Evolutionary conservation across 2,329 filamentous ascomycete genomes (phyloP).

Genomic region (Trichoderma brevicompactum): DNA sequence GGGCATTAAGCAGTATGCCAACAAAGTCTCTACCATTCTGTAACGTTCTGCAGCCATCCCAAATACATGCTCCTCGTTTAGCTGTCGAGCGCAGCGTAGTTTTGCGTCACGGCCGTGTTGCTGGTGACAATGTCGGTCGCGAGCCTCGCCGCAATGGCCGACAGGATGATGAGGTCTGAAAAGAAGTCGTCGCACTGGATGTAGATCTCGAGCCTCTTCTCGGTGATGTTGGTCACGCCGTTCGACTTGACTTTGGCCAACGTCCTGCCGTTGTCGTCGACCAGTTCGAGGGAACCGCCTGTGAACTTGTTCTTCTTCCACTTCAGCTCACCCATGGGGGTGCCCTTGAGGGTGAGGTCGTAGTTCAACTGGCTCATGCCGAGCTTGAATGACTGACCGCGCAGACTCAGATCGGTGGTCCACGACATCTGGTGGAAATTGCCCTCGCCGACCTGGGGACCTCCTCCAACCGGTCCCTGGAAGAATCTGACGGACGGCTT

Average conservation of each 20-base stretch:
- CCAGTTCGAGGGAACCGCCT: slow-evolving; percentile 30
- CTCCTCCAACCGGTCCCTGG: slow-evolving; percentile 29
- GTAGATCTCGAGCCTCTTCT: slow-evolving; percentile 34
- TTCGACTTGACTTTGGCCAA: slow-evolving; percentile 34
- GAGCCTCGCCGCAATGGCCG: slow-evolving; percentile 3
- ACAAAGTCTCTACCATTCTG: too few species aligned
- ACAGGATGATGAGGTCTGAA: slow-evolving; percentile 33
- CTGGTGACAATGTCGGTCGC: background rate
- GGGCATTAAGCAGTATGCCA: too few species aligned
- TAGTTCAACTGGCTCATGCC: slow-evolving; percentile 31
- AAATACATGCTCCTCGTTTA: too few species aligned
- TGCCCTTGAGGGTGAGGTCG: slow-evolving; percentile 31
- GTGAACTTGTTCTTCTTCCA: slow-evolving; percentile 36
- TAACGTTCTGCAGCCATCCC: too few species aligned
- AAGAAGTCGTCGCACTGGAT: slow-evolving; percentile 35
- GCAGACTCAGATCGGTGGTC: slow-evolving; percentile 32
- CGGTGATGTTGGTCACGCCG: slow-evolving; percentile 21
- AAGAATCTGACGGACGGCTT: slow-evolving; percentile 32
- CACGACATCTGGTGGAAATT: slow-evolving; percentile 32
- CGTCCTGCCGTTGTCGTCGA: slow-evolving; percentile 31
- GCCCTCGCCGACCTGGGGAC: slow-evolving; percentile 32
- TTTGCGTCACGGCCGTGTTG: background rate
- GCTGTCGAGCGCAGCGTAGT: too few species aligned
- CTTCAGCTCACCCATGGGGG: slow-evolving; percentile 35
- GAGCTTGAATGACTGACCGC: slow-evolving; percentile 33